Base-by-base conservation (phyloP, 441 rosid species). In the Eruca vesicaria region DNA sequence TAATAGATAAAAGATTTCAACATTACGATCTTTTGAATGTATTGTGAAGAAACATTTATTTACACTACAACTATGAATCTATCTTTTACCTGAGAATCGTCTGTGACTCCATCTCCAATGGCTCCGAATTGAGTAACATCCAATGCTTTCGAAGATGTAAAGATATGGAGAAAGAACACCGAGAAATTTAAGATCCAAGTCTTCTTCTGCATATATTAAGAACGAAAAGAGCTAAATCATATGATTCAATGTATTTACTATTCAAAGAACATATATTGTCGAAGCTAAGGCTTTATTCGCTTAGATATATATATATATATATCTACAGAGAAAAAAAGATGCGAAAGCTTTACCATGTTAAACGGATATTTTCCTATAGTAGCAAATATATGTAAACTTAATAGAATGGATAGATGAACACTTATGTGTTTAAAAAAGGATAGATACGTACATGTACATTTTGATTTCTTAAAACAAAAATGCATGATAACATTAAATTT, bases 91-190 rank as follows among this genome's bases (percentile, higher is more conserved):
- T 75, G 73, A 0, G 89, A 79, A 79, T 82, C 84, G 15, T 86
- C 87, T 71, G 79, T 77, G 71, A 11, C 75, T 64, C 89, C 86
- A 78, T 84, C 72, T 50, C 89, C 86, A 53, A 45, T 23, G 10
- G 89, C 89, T 68, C 86, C 86, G 21, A 2, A 81, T 36, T 79
- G 68, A 62, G 55, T 73, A 43, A 81, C 80, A 62, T 82, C 75
- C 68, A 81, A 45, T 32, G 82, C 68, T 50, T 35, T 53, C 0
- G 60, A 21, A 33, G 45, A 29, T 55, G 61, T 77, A 28, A 73
- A 68, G 67, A 63, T 35, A 6, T 68, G 81, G 71, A 78, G 78
- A 56, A 78, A 14, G 74, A 78, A 35, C 33, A 68, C 14, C 23
- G 75, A 41, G 32, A 73, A 43, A 43, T 9, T 41, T 7, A 78